Percentiles rank a stretch among this genome's conserved stretches.
Conservation (phyloP, 805 yeast species). For the Scheffersomyces stipitis region DNA sequence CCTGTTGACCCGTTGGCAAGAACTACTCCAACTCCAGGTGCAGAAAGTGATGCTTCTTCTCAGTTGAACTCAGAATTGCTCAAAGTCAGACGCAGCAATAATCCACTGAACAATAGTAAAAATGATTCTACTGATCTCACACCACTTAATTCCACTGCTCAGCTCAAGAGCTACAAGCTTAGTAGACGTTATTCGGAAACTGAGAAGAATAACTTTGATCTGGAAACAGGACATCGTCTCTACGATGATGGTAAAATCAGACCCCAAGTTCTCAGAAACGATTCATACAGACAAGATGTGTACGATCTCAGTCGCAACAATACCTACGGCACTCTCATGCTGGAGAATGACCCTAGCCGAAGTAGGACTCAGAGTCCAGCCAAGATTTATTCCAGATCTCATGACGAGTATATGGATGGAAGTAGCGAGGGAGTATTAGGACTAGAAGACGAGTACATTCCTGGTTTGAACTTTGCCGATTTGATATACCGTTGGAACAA, state of each 20-base stretch:
- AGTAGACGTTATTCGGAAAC: conserved; percentile 64
- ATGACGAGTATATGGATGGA: conserved; percentile 16
- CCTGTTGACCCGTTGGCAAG: too few relatives aligned
- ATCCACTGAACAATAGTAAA: neutral
- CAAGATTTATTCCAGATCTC: conserved; percentile 34
- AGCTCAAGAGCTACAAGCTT: conserved; percentile 23
- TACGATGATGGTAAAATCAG: conserved; percentile 54
- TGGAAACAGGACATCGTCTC: conserved; percentile 51
- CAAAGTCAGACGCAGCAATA: neutral
- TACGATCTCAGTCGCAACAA: conserved; percentile 11
- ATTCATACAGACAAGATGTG: conserved; percentile 4
- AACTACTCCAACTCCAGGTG: neutral
- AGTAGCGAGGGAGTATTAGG: conserved; percentile 36
- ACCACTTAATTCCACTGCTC: neutral
- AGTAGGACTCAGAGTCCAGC: conserved; percentile 8
- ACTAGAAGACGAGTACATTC: conserved; percentile 74
- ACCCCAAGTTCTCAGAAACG: conserved; percentile 29
- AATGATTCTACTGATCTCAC: neutral
- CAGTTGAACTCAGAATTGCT: neutral
- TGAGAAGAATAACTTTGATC: conserved; percentile 60
- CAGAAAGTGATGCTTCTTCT: neutral
- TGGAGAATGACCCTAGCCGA: neutral
- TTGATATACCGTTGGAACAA: conserved; percentile 48
- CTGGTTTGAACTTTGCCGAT: conserved; percentile 61
- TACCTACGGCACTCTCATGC: neutral